phyloP scores from a whole-genome alignment of 352 stramenopile genomes.

The Phytophthora hibernalis region DNA sequence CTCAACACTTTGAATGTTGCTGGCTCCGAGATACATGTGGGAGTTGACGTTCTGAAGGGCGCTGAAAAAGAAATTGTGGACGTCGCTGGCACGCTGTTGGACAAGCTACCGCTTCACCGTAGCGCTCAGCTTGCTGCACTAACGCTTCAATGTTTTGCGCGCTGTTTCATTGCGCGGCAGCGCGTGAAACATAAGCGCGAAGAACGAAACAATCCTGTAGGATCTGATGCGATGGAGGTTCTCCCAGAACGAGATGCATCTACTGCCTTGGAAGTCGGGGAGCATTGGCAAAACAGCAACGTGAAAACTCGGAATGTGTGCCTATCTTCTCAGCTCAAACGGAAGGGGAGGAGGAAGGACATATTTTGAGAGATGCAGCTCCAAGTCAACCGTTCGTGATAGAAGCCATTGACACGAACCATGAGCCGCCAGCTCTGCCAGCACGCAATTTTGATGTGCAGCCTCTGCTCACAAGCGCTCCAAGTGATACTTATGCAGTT shows the following conservation, averaged over 20 bases:
- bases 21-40: neutral
- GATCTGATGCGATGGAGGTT: neutral
- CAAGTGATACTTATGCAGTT: neutral
- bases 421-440: neutral
- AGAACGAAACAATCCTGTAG: slow-evolving; percentile 7
- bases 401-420: slow-evolving; percentile 2
- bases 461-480: neutral
- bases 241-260: neutral
- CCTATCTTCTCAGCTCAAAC: neutral
- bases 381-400: neutral
- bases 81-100: neutral
- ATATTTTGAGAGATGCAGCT: neutral
- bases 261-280: neutral
- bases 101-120: neutral
- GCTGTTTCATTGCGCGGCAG: slow-evolving; percentile 41
- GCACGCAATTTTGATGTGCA: slow-evolving; percentile 2
- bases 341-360: neutral
- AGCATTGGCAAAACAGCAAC: neutral
- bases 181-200: slow-evolving; percentile 38
- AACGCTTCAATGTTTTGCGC: slow-evolving; percentile 47
- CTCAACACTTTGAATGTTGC: neutral
- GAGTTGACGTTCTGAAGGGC: neutral
- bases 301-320: neutral
- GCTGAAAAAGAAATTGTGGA: neutral
- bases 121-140: slow-evolving; percentile 36